phyloP scores from a whole-genome alignment of 192 early-diverging fungal genomes.

The Coemansia sp. region DNA sequence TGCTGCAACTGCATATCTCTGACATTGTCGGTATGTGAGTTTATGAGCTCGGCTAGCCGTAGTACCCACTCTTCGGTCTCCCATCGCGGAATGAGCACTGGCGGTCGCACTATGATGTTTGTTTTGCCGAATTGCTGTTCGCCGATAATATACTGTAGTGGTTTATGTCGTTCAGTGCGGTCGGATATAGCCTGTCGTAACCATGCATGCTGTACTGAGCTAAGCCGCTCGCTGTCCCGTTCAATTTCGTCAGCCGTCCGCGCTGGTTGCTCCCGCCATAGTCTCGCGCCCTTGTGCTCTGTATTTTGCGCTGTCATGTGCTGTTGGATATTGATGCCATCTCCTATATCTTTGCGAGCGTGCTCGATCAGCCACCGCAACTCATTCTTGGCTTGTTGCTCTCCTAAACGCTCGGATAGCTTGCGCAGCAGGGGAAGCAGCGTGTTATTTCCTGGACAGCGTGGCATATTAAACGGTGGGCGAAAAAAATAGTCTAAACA shows the following conservation, averaged over 20 bases:
- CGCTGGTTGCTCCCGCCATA: constrained; percentile 52
- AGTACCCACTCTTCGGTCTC: constrained; percentile 96
- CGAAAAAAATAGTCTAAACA: background rate
- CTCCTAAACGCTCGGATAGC: constrained; percentile 38
- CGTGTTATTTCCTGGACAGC: constrained; percentile 46
- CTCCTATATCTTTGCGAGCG: constrained; percentile 24
- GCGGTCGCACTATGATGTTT: constrained; percentile 70
- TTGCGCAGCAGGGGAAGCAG: constrained; percentile 35
- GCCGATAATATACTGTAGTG: constrained; percentile 93
- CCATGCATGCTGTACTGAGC: constrained; percentile 54
- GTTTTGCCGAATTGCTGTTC: constrained; percentile 85
- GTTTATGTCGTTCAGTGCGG: constrained; percentile 70
- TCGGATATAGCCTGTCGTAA: constrained; percentile 60
- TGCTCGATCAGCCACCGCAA: constrained; percentile 49
- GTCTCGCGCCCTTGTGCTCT: constrained; percentile 15
- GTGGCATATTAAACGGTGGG: constrained; percentile 25
- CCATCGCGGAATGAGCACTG: constrained; percentile 88
- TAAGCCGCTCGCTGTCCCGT: constrained; percentile 23
- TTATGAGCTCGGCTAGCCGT: constrained; percentile 60
- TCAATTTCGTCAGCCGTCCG: constrained; percentile 27
- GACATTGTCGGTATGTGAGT: background rate
- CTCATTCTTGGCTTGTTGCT: constrained; percentile 46
- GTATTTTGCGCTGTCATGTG: background rate
- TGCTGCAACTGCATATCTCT: background rate
- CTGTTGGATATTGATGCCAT: constrained; percentile 6